These are phyloP conservation scores for Boletus mariae DNA, from an alignment of 1,284 basidiomycete genomes.

Conservation along the genomic window DNA sequence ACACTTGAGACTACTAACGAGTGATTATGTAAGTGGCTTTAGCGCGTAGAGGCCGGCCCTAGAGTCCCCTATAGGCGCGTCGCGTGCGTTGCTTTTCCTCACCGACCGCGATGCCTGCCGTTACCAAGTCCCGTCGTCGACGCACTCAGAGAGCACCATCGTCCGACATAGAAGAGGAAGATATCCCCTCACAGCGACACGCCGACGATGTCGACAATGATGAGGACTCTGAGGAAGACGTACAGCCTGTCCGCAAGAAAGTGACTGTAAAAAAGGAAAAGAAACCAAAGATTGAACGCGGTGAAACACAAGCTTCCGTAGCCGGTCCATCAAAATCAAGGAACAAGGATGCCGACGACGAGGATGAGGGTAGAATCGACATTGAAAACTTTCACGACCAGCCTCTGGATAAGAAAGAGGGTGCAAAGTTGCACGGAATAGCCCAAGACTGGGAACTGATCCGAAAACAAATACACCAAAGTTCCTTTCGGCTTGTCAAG, in stretches of 20 bases:
- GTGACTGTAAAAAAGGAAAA: conserved; percentile 42
- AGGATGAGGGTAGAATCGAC: conserved; percentile 51
- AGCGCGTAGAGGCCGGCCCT: conserved; percentile 40
- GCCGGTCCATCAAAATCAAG: conserved; percentile 23
- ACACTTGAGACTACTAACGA: not conserved
- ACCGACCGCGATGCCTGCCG: conserved; percentile 39
- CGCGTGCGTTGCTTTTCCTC: conserved; percentile 5
- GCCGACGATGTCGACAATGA: conserved; percentile 46
- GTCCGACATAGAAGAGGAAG: conserved; percentile 67
- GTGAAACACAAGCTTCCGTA: conserved; percentile 13
- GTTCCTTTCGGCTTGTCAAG: conserved; percentile 44
- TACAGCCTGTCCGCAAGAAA: conserved; percentile 37
- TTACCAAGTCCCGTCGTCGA: conserved; percentile 42
- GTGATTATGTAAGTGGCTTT: conserved; percentile 7
- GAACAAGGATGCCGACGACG: conserved; percentile 36
- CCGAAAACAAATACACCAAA: conserved; percentile 42
- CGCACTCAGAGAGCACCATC: conserved; percentile 41
- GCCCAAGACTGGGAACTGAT: conserved; percentile 58
- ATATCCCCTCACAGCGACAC: conserved; percentile 32
- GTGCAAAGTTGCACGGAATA: conserved; percentile 51
- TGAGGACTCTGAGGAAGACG: conserved; percentile 36
- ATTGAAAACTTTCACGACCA: conserved; percentile 58
- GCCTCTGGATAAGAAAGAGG: conserved; percentile 51
- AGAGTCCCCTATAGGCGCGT: conserved; percentile 26
- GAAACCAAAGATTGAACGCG: conserved; percentile 29